Conservation (phyloP, 306 rosid species). For the Sindora glabra region DNA sequence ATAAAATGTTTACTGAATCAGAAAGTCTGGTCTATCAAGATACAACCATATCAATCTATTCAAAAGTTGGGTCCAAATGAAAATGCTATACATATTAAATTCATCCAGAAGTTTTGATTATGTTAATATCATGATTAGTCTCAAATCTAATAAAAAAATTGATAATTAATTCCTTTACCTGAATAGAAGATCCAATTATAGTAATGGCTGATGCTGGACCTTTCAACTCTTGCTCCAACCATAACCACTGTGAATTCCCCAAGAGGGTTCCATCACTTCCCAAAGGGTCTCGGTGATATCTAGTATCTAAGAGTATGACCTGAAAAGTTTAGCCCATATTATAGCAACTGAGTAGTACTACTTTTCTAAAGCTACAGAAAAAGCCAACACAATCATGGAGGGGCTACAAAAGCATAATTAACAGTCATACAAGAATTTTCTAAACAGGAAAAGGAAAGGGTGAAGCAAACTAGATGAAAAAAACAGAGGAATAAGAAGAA, state of each 20-base stretch:
- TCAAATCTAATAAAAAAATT: neutral
- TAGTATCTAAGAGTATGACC: slow-evolving; percentile 55
- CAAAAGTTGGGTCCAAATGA: slow-evolving; percentile 2
- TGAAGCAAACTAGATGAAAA: too few species aligned
- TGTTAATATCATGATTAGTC: neutral
- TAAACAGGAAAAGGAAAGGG: neutral
- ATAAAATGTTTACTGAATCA: neutral
- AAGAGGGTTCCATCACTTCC: slow-evolving; percentile 69
- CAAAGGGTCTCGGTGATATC: slow-evolving; percentile 79
- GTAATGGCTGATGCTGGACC: slow-evolving; percentile 58
- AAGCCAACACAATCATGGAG: neutral
- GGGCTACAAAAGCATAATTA: neutral
- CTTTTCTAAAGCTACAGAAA: neutral
- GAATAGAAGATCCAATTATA: slow-evolving; percentile 71
- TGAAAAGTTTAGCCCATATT: slow-evolving; percentile 10
- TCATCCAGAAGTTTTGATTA: too few species aligned
- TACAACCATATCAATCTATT: neutral
- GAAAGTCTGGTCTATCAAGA: neutral
- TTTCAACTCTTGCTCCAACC: slow-evolving; percentile 68
- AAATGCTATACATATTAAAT: neutral
- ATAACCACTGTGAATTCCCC: slow-evolving; percentile 65
- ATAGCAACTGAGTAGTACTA: neutral
- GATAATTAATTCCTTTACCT: slow-evolving; percentile 30
- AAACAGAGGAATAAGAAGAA: too few species aligned
- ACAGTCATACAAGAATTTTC: neutral